Conservation (phyloP, 2,329 filamentous ascomycete genomes). For the Colletotrichum eremochloae region DNA sequence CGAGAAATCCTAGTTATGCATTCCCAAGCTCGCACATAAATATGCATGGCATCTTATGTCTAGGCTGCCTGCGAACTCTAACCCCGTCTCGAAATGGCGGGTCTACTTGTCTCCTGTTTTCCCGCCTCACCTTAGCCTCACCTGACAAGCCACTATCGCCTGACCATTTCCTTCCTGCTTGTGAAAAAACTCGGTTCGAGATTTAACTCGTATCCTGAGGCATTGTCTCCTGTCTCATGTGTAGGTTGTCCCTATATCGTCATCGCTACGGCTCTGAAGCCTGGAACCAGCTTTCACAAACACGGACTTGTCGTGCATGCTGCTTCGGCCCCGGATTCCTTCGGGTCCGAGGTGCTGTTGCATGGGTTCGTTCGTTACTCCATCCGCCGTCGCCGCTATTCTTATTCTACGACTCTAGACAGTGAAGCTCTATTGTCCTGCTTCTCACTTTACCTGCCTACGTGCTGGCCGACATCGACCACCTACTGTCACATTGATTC, state of each 20-base stretch:
- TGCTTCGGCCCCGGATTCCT: not conserved
- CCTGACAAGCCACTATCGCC: slow-evolving; percentile 23
- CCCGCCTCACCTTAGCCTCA: slow-evolving; percentile 10
- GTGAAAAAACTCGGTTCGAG: not conserved
- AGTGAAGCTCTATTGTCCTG: not conserved
- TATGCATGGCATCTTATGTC: not conserved
- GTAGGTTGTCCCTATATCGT: not conserved
- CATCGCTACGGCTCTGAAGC: not conserved
- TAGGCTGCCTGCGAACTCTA: not conserved
- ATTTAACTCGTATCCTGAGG: not conserved
- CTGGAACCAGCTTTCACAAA: not conserved
- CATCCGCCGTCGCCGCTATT: not conserved
- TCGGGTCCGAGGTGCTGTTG: slow-evolving; percentile 1
- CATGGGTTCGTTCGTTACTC: not conserved
- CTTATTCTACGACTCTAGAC: not conserved
- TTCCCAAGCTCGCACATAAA: not conserved
- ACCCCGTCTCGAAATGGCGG: slow-evolving; percentile 13
- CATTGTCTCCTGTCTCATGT: not conserved
- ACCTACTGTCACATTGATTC: not conserved
- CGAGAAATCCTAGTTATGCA: not conserved
- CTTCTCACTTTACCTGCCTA: not conserved
- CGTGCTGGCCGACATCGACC: not conserved
- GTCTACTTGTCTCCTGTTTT: slow-evolving; percentile 24
- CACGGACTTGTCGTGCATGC: not conserved
- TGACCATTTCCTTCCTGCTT: slow-evolving; percentile 8